Base-by-base conservation (phyloP, 495 filamentous ascomycete species). In the Talaromyces stipitatus region DNA sequence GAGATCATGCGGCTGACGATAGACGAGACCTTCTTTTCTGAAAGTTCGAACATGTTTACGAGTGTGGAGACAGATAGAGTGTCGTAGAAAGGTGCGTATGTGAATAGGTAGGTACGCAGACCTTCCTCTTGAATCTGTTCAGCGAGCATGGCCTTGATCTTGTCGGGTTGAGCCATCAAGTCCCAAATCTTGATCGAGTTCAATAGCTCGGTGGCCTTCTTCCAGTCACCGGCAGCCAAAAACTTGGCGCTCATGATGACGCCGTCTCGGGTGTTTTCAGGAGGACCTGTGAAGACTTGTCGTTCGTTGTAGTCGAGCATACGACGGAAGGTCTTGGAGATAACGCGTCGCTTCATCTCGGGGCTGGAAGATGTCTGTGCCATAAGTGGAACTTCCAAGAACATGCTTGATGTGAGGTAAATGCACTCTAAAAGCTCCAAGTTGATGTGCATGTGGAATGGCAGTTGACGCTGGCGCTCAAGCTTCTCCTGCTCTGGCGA, bases 361-460 rank as follows among this genome's bases (percentile, higher is more conserved):
- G 94, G 94, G 22, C 92, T 89, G 8, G 92, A 96, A 45, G 95
- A 95, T 48, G 90, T 92, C 69, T 97, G 95, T 26, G 94, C 94
- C 57, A 99, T 85, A 47, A 96, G 87, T 11, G 94, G 94, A 59
- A 99, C 96, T 76, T 99, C 94, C 47, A 99, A 82, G 58, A 99
- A 85, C 94, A 97, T 97, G 77, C 89, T 95, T 72, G 91, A 97
- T 56, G 94, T 97, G 46, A 99, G 85, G 73, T 99, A 99, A 58
- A 97, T 92, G 66, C 92, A 97, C 71, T 99, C 94, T 3, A 99
- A 84, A 27, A 99, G 83, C 65, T 99, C 94, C 20, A 99, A 81
- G 78, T 99, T 99, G 79, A 99, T 97, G 80, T 99, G 94, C 90
- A 97, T 96, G 77, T 99, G 94, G 83, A 99, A 99, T 43, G 94